Conservation (phyloP, 306 rosid species). For the Lathyrus aphaca region DNA sequence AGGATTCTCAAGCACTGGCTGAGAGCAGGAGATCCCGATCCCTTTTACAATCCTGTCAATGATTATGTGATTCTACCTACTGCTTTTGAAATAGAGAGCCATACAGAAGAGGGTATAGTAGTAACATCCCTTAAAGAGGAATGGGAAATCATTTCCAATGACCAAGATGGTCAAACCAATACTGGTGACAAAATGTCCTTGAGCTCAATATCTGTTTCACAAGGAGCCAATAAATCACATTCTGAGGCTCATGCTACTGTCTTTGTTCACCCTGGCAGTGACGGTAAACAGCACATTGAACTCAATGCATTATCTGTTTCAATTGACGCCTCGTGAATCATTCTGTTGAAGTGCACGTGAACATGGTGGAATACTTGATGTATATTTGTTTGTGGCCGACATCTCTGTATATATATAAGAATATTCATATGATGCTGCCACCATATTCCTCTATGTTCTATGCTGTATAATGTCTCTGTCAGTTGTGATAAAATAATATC, state of each 20-base stretch:
- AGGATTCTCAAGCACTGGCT: conserved; percentile 93
- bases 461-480: conserved; percentile 23
- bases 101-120: conserved; percentile 61
- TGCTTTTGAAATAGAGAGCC: conserved; percentile 70
- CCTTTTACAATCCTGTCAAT: conserved; percentile 88
- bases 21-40: conserved; percentile 84
- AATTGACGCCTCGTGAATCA: conserved; percentile 58
- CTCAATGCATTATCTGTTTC: conserved; percentile 75
- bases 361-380: conserved; percentile 18
- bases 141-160: conserved; percentile 80
- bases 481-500: neutral
- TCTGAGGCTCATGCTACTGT: conserved; percentile 64
- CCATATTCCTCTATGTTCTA: conserved; percentile 30
- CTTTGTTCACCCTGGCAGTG: conserved; percentile 56
- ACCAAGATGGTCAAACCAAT: conserved; percentile 42
- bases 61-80: conserved; percentile 92
- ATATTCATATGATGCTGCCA: conserved; percentile 26
- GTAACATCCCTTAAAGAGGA: conserved; percentile 88
- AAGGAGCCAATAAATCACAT: conserved; percentile 49
- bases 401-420: conserved; percentile 34
- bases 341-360: conserved; percentile 17
- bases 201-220: conserved; percentile 60
- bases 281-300: conserved; percentile 72
- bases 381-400: conserved; percentile 27
- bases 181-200: conserved; percentile 44